Evolutionary conservation across 352 stramenopile species (phyloP), one percentile per base, ranked within the genome.

Genomic region (Globisporangium ultimum): DNA sequence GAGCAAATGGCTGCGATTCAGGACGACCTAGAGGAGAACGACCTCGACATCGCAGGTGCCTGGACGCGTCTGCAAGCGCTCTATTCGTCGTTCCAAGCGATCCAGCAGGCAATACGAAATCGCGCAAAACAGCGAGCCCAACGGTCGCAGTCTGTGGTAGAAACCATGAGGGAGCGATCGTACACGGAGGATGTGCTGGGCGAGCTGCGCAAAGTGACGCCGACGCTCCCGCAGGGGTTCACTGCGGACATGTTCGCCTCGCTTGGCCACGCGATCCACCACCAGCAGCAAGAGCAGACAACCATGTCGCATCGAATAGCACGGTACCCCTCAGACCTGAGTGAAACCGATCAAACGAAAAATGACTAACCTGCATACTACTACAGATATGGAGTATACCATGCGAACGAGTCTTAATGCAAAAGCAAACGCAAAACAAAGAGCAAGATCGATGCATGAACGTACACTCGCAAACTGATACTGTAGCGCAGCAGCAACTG

Each of bases 201-300:
- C 2, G 53, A 76, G 36, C 58, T 81, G 24, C 55, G 77, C 43
- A 55, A 76, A 47, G 54, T 81, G 36, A 71, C 72, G 10, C 79
- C 64, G 40, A 66, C 71, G 43, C 56, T 87, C 12, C 76, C 76
- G 2, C 71, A 79, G 55, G 76, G 76, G 1, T 84, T 87, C 41
- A 87, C 76, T 6, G 57, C 76, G 53, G 74, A 82, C 53, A 87
- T 84, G 74, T 87, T 87, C 58, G 69, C 67, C n/a, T 79, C 71
- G 14, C 62, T 87, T 24, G 76, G 76, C 12, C 78, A 78, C n/a
- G 76, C 71, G 11, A 81, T 86, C 54, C 71, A 71, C 42, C 62
- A 71, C 38, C 40, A 45, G 17, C 40, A 66, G 66, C 53, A 67
- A 66, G 62, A 36, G 52, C 59, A 65, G 48, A 47, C 51, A 14